Evolutionary conservation across 1,284 basidiomycete genomes (phyloP), one percentile per base, ranked within the genome.

Genomic region (Malassezia nana): DNA sequence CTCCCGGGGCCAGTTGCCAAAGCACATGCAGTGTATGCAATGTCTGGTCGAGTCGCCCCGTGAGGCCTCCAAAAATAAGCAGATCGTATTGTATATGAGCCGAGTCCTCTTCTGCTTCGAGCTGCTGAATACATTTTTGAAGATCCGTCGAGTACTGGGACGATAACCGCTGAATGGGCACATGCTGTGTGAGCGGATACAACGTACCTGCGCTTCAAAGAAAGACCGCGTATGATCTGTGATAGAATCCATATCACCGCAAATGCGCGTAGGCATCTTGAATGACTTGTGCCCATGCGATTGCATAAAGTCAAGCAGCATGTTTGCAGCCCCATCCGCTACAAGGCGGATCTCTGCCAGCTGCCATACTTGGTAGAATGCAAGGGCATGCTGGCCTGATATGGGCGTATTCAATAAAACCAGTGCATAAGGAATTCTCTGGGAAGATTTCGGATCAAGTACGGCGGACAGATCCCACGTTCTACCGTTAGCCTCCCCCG

Each of bases 261-360:
- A 90, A 71, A 96, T 86, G 30, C 90, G 74, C 66, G 89, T 80
- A 0, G 91, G 91, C 18, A 46, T 41, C 31, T 15, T 20, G 28
- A 15, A 10, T 24, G n/a, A 28, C 9, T 13, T 43, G 13, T 30
- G 60, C 5, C 65, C 67, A 22, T 66, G 63, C 40, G 46, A 46
- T 7, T 55, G 85, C 72, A 16, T 78, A 65, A 29, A 26, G 66
- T 91, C 87, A 62, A 83, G 81, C 28, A 95, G 77, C 22, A 87
- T 79, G 74, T 96, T 96, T 2, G 87, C 87, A 38, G 89, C 91
- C 22, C 91, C 91, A 69, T 95, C 91, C 0, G 91, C 91, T 72
- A 89, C 95, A 26, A 77, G 65, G 18, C 75, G 55, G 10, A 65
- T 18, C 7, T 40, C 50, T 2, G 71, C 72, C 64, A 52, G n/a